Conservation (phyloP, 768 basidiomycete genomes). For the Mycena epipterygia region DNA sequence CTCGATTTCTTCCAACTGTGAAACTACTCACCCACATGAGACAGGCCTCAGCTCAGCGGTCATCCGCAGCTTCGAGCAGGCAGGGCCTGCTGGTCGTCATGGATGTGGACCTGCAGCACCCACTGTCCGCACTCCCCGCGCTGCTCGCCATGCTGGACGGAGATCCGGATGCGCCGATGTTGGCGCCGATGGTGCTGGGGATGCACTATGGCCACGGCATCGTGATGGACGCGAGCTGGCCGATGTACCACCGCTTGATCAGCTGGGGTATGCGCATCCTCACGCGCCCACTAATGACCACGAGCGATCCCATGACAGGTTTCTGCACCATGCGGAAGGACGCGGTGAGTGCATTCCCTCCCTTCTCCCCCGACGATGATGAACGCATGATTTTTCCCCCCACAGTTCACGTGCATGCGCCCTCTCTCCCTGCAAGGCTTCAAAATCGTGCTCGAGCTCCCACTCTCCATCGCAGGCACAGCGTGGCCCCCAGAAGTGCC, state of each 20-base stretch:
- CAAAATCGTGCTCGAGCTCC: slow-evolving; percentile 26
- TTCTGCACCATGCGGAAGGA: slow-evolving; percentile 20
- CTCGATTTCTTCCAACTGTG: too few species aligned
- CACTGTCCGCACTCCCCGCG: not conserved
- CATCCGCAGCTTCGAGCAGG: slow-evolving; percentile 14
- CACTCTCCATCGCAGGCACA: not conserved
- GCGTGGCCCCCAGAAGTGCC: slow-evolving; percentile 2
- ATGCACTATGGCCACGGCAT: slow-evolving; percentile 22
- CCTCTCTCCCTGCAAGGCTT: slow-evolving; percentile 17
- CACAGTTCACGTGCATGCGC: not conserved
- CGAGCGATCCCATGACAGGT: not conserved
- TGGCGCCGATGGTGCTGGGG: slow-evolving; percentile 19
- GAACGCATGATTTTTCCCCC: not conserved
- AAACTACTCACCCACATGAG: too few species aligned
- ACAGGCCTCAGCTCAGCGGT: slow-evolving; percentile 11
- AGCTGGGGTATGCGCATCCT: slow-evolving; percentile 22
- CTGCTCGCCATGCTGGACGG: not conserved
- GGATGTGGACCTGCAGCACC: slow-evolving; percentile 7
- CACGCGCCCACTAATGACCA: slow-evolving; percentile 12
- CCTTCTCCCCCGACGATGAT: not conserved
- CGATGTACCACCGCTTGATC: slow-evolving; percentile 17
- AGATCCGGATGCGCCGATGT: too few species aligned
- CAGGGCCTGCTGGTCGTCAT: slow-evolving; percentile 20
- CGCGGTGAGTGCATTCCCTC: slow-evolving; percentile 1
- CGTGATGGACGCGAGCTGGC: slow-evolving; percentile 24